Evolutionary conservation across 129 eudicot genomes (phyloP).

Genomic region (Flaveria robusta): DNA sequence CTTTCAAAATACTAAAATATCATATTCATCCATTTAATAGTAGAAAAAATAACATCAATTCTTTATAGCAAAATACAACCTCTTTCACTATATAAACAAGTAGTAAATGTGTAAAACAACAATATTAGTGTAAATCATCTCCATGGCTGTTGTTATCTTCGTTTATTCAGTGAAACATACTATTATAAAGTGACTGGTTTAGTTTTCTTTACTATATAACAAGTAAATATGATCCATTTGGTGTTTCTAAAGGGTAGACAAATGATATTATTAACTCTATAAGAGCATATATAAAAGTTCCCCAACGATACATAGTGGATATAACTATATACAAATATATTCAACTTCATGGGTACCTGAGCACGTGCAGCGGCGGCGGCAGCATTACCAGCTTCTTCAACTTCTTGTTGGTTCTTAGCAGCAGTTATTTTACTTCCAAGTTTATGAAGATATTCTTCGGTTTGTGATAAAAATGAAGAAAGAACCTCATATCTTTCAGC

Average conservation of each 20-base stretch:
- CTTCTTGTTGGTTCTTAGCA: constrained; percentile 91
- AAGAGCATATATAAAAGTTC: background rate
- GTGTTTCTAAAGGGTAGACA: background rate
- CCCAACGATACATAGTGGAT: background rate
- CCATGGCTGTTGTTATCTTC: background rate
- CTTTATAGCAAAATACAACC: background rate
- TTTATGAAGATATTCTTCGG: constrained; percentile 91
- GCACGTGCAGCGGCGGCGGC: constrained; percentile 91
- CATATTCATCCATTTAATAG: background rate
- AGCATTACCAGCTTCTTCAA: constrained; percentile 81
- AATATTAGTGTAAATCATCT: background rate
- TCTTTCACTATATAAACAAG: background rate
- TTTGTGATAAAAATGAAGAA: constrained; percentile 86
- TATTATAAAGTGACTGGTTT: background rate
- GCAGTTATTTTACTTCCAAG: constrained; percentile 94
- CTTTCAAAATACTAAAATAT: background rate
- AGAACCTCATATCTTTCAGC: constrained; percentile 92
- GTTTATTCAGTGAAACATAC: background rate
- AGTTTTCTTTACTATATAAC: background rate
- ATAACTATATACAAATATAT: background rate
- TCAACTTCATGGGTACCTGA: constrained; percentile 49
- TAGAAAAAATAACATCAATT: background rate
- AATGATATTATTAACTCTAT: background rate
- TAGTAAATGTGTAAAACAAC: background rate
- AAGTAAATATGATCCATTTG: background rate